Conservation (phyloP, 2,329 filamentous ascomycete genomes). For the Pezicula neosporulosa region DNA sequence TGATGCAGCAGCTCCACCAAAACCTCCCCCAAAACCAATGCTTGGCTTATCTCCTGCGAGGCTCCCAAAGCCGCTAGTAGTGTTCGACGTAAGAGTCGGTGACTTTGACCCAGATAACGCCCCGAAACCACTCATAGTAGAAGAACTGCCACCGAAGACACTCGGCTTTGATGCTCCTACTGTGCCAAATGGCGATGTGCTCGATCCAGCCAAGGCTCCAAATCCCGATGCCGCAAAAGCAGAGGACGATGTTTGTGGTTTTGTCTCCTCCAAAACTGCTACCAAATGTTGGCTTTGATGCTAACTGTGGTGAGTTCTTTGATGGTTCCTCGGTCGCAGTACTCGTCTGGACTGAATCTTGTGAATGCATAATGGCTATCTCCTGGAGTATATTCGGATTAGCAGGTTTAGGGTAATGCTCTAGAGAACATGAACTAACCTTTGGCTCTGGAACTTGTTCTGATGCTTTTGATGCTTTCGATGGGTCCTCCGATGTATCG, state of each 20-base stretch:
- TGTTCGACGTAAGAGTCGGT: slow-evolving; percentile 24
- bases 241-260: slow-evolving; percentile 47
- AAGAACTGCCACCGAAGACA: slow-evolving; percentile 41
- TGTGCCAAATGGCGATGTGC: slow-evolving; percentile 60
- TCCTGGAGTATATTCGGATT: neutral
- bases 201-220: slow-evolving; percentile 58
- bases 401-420: neutral
- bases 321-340: slow-evolving; percentile 9
- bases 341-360: neutral
- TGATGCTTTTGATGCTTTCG: slow-evolving; percentile 22
- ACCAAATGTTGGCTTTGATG: slow-evolving; percentile 15
- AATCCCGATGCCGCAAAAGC: slow-evolving; percentile 69
- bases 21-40: slow-evolving; percentile 28
- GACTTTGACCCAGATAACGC: slow-evolving; percentile 31
- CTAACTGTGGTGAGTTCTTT: slow-evolving; percentile 13
- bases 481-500: slow-evolving; percentile 36
- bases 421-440: slow-evolving; percentile 9
- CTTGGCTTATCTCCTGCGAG: slow-evolving; percentile 32
- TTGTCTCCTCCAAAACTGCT: slow-evolving; percentile 19
- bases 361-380: neutral
- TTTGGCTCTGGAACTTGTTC: neutral
- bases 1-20: slow-evolving; percentile 18
- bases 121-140: slow-evolving; percentile 41
- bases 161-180: slow-evolving; percentile 46
- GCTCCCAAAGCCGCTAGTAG: slow-evolving; percentile 40